A percentile compares a stretch with the other conserved stretches of the same genome.
Conservation (phyloP, 2,329 filamentous ascomycete species). For the Nigrospora osmanthi region DNA sequence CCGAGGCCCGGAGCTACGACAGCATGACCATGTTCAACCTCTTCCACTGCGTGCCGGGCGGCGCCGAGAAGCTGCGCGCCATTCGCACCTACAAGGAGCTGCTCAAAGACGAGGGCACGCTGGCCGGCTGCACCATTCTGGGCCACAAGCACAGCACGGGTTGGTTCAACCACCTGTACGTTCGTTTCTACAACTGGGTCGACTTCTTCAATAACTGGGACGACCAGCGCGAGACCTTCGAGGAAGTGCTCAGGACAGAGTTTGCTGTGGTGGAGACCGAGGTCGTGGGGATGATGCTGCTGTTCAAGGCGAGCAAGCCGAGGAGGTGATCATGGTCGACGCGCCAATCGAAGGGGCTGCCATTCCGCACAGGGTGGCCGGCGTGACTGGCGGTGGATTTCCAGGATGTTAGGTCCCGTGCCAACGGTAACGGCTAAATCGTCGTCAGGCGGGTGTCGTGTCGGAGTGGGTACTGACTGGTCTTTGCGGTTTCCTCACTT, state of each 20-base stretch:
- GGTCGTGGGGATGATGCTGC: conserved; percentile 26
- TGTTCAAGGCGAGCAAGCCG: conserved; percentile 27
- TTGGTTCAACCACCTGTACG: conserved; percentile 14
- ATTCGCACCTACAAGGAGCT: conserved; percentile 22
- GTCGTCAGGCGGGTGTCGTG: too few species aligned
- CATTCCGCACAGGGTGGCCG: too few species aligned
- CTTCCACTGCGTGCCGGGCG: conserved; percentile 31
- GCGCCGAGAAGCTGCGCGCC: conserved; percentile 19
- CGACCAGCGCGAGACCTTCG: conserved; percentile 24
- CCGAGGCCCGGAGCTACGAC: conserved; percentile 22
- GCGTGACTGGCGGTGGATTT: too few species aligned
- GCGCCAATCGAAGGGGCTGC: too few species aligned
- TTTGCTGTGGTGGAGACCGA: conserved; percentile 30
- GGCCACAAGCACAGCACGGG: conserved; percentile 18
- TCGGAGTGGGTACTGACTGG: too few species aligned
- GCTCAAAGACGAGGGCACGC: conserved; percentile 24
- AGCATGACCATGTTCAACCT: conserved; percentile 35
- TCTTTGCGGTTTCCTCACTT: too few species aligned
- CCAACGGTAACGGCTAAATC: too few species aligned
- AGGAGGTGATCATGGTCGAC: conserved; percentile 3
- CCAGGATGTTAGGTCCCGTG: too few species aligned
- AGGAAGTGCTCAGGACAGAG: conserved; percentile 21
- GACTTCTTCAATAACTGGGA: conserved; percentile 30
- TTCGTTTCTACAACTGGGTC: conserved; percentile 24
- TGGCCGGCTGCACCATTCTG: conserved; percentile 29